A percentile compares a stretch with the other conserved stretches of the same genome.
Evolutionary conservation across 2,329 filamentous ascomycete genomes (phyloP).

Genomic region (Eurotiales sp.): DNA sequence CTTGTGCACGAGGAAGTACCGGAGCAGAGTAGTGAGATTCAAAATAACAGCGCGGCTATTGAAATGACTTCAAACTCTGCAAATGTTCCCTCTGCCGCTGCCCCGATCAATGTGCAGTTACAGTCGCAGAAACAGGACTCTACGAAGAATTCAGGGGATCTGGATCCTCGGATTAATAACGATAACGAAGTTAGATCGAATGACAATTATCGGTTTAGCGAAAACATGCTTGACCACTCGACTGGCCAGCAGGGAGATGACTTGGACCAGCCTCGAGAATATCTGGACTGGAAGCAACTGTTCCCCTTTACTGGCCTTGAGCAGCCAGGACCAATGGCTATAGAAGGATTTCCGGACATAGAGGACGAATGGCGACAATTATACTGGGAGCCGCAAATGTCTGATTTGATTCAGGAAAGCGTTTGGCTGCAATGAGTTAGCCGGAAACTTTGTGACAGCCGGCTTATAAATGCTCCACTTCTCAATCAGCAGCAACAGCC

Average conservation of each 20-base stretch:
- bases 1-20: slow-evolving; percentile 28
- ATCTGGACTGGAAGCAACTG: slow-evolving; percentile 39
- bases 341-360: slow-evolving; percentile 37
- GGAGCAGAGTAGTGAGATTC: background rate
- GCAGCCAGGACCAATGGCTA: slow-evolving; percentile 32
- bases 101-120: slow-evolving; percentile 8
- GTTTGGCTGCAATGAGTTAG: slow-evolving; percentile 32
- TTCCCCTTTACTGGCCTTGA: slow-evolving; percentile 39
- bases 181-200: background rate
- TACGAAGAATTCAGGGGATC: background rate
- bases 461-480: background rate
- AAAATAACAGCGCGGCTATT: background rate
- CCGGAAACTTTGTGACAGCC: too few species aligned
- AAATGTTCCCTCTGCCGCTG: background rate
- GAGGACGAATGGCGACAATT: slow-evolving; percentile 45
- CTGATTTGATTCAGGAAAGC: slow-evolving; percentile 39
- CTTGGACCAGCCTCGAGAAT: slow-evolving; percentile 32
- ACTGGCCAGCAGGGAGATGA: slow-evolving; percentile 26
- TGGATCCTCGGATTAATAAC: background rate
- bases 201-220: slow-evolving; percentile 2
- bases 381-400: slow-evolving; percentile 41
- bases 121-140: slow-evolving; percentile 21
- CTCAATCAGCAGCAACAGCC: background rate
- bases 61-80: background rate
- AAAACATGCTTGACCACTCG: slow-evolving; percentile 2